phyloP scores from a whole-genome alignment of 2,329 filamentous ascomycete genomes.

The Acrocalymma vagum region DNA sequence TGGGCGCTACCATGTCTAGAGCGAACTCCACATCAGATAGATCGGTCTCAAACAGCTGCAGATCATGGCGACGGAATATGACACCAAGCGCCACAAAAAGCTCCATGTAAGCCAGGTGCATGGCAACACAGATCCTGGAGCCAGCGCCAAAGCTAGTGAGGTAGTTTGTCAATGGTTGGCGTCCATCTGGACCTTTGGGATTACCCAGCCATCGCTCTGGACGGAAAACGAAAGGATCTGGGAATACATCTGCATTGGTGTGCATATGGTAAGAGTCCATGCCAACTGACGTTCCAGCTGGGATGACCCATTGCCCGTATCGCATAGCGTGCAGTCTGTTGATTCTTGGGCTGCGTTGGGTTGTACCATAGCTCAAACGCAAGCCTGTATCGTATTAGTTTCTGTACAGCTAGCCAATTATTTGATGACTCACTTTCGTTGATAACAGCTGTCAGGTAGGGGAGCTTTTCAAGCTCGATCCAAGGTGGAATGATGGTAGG shows the following conservation, averaged over 20 bases:
- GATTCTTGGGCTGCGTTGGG: constrained; percentile 30
- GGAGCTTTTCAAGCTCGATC: constrained; percentile 25
- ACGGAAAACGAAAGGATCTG: constrained; percentile 21
- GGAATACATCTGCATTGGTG: constrained; percentile 30
- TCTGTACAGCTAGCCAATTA: constrained; percentile 7
- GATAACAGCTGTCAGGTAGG: constrained; percentile 34
- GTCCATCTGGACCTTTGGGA: constrained; percentile 6
- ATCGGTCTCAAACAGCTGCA: constrained; percentile 16
- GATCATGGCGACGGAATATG: constrained; percentile 14
- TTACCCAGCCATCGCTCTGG: constrained; percentile 40
- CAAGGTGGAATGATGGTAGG: not conserved
- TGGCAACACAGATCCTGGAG: constrained; percentile 17
- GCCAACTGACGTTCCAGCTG: constrained; percentile 34
- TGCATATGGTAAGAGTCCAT: constrained; percentile 37
- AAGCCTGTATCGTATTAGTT: not conserved
- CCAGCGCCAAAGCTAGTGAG: constrained; percentile 20
- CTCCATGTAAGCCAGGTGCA: constrained; percentile 18
- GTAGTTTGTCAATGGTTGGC: constrained; percentile 16
- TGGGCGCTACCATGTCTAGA: constrained; percentile 18
- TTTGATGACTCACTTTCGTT: constrained; percentile 29
- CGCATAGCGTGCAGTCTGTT: constrained; percentile 22
- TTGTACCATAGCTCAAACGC: constrained; percentile 33
- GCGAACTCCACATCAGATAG: constrained; percentile 16
- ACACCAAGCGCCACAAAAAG: constrained; percentile 15
- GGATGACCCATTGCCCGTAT: constrained; percentile 21